Evolutionary conservation across 352 stramenopile species (phyloP), one percentile per base, ranked within the genome.

Genomic region (Phytophthora podocarpi): DNA sequence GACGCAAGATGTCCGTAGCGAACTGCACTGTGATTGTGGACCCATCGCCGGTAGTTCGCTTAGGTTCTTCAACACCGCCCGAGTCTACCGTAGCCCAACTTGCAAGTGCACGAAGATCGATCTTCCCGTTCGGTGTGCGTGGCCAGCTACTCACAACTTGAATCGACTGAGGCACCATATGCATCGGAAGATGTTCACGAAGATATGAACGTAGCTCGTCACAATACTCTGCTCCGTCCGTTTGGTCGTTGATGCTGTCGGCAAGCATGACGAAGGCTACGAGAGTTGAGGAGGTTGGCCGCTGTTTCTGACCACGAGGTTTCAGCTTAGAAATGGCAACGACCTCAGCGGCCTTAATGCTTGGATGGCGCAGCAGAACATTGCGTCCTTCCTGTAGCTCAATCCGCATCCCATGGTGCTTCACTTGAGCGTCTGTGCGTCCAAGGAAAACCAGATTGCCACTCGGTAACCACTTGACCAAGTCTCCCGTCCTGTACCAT

Each of bases 301-400:
- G 40, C 2, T 48, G 46, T 23, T 70, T 66, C 5, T 55, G n/a
- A 24, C 31, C 43, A 13, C 15, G 40, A 30, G 26, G 11, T 23
- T 57, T 62, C 9, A 28, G 10, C 20, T 71, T 32, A 47, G 42
- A 28, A 24, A 79, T 45, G 3, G 83, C 58, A 0, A 84, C 42
- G 4, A 91, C 76, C 43, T 84, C 75, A 11, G 78, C 77, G 20
- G 84, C 68, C 24, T 70, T 62, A 2, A 94, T 64, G 0, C 26
- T 30, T 11, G 40, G 6, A 26, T 82, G 63, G 8, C 70, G 55
- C 5, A 89, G 46, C 13, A 93, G 48, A 24, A 82, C 69, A 16
- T 85, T 84, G 6, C 88, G 80, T 13, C 95, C 78, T 67, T 95
- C 85, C 9, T 90, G 80, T 4, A 94, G 61, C 59, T 96, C 87